Conservation (phyloP, 257 asterid species). For the Rubia yunnanensis region DNA sequence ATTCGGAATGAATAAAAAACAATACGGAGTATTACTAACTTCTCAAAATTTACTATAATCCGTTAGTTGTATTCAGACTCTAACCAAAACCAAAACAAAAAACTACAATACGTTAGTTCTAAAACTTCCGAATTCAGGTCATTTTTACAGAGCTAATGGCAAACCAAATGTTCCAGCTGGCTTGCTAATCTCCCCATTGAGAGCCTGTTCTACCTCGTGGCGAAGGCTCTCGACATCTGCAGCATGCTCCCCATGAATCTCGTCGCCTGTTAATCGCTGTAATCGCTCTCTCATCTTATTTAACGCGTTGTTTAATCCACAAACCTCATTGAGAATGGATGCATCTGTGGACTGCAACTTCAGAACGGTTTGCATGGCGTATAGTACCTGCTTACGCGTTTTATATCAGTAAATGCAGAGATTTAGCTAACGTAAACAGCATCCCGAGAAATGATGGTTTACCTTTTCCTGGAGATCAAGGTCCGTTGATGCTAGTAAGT, state of each 20-base stretch:
- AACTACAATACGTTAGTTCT: neutral
- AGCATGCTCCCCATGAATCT: constrained; percentile 41
- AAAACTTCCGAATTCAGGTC: neutral
- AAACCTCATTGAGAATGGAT: constrained; percentile 44
- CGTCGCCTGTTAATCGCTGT: constrained; percentile 39
- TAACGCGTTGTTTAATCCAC: constrained; percentile 46
- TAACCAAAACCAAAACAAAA: no score
- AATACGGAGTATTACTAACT: neutral
- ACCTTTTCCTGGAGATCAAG: constrained; percentile 95
- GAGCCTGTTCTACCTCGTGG: constrained; percentile 47
- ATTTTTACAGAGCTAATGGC: neutral
- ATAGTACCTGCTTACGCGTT: constrained; percentile 41
- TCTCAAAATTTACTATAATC: neutral
- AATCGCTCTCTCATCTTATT: constrained; percentile 39
- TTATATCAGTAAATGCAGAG: neutral
- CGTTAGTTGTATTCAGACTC: neutral
- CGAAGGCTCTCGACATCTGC: constrained; percentile 57
- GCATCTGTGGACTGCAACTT: constrained; percentile 40
- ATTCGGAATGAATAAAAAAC: neutral
- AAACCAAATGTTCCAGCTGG: constrained; percentile 12
- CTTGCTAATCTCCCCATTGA: constrained; percentile 40
- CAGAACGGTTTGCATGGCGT: constrained; percentile 56
- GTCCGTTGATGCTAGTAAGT: constrained; percentile 44
- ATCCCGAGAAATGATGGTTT: neutral
- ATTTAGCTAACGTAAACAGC: neutral